Percentiles rank a stretch among this genome's conserved stretches.
These are phyloP conservation scores for Diaporthe citriasiana DNA, from an alignment of 2,329 filamentous ascomycete species.

Conservation along the genomic window DNA sequence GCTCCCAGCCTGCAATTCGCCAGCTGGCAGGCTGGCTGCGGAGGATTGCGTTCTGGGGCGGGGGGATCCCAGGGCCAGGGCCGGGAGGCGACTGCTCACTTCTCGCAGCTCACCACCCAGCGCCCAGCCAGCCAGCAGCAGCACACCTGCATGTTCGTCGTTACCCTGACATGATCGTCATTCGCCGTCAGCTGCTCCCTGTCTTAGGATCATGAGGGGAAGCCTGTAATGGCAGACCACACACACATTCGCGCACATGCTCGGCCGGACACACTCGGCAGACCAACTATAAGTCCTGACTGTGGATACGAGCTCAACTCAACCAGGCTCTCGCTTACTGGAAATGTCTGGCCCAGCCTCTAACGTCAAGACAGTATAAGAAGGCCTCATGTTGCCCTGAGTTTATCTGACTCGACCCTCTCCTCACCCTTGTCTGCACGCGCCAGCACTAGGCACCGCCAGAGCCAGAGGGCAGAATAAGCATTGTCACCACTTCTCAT, in stretches of 20 bases:
- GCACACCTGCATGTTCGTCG: conserved; percentile 6
- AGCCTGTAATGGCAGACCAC: conserved; percentile 21
- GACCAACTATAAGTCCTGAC: neutral
- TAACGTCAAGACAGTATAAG: neutral
- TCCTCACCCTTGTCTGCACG: neutral
- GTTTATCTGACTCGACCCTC: neutral
- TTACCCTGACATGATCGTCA: conserved; percentile 23
- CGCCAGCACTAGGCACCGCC: neutral
- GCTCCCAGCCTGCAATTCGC: conserved; percentile 1
- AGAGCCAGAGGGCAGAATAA: conserved; percentile 1
- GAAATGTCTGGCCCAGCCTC: neutral
- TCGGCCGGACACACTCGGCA: neutral
- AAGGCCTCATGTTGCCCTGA: conserved; percentile 3
- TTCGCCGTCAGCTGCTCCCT: conserved; percentile 26
- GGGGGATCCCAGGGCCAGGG: neutral
- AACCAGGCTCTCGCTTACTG: neutral
- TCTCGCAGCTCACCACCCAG: neutral
- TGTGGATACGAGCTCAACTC: conserved; percentile 22
- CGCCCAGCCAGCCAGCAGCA: neutral
- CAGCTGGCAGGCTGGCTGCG: neutral
- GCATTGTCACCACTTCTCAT: neutral
- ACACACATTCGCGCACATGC: conserved; percentile 17
- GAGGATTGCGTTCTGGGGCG: neutral
- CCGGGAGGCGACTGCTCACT: conserved; percentile 1
- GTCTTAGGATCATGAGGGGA: conserved; percentile 33